Evolutionary conservation across 352 stramenopile species (phyloP).

Genomic region (Pythium angustatum): DNA sequence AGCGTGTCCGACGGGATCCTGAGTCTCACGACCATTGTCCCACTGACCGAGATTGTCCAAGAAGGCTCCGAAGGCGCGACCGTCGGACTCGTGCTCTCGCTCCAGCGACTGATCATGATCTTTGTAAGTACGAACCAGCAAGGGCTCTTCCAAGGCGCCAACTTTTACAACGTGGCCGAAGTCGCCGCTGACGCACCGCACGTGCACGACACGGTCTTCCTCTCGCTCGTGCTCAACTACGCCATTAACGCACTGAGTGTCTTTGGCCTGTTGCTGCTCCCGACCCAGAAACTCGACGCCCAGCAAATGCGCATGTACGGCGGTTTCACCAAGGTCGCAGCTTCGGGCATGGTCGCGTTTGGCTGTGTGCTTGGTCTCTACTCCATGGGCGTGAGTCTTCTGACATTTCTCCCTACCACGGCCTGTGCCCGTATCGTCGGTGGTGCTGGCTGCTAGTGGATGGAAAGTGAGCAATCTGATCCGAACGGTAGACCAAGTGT

Average conservation of each 20-base stretch:
- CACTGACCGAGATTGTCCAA: constrained; percentile 65
- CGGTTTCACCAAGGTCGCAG: constrained; percentile 40
- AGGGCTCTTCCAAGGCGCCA: constrained; percentile 44
- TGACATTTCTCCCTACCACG: constrained; percentile 23
- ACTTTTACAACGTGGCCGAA: constrained; percentile 37
- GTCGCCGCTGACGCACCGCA: constrained; percentile 26
- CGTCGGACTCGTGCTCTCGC: constrained; percentile 55
- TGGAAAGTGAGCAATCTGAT: too few relatives aligned
- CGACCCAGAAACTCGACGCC: constrained; percentile 33
- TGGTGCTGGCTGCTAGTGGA: constrained; percentile 19
- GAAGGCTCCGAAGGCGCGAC: constrained; percentile 61
- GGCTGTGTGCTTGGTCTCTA: constrained; percentile 60
- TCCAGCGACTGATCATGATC: constrained; percentile 52
- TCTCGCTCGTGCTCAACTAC: constrained; percentile 35
- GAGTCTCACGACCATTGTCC: constrained; percentile 48
- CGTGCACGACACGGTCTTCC: constrained; percentile 26
- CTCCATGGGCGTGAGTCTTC: constrained; percentile 48
- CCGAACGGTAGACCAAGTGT: too few relatives aligned
- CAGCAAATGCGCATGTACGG: constrained; percentile 37
- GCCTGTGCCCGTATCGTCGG: constrained; percentile 18
- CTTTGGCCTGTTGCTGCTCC: constrained; percentile 38
- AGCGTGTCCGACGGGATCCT: constrained; percentile 55
- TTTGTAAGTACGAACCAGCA: constrained; percentile 55
- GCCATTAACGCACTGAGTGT: constrained; percentile 37
- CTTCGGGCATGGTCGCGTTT: constrained; percentile 53